Percentiles rank a stretch among this genome's conserved stretches.
Conservation (phyloP, 306 rosid species). For the Luffa acutangula region DNA sequence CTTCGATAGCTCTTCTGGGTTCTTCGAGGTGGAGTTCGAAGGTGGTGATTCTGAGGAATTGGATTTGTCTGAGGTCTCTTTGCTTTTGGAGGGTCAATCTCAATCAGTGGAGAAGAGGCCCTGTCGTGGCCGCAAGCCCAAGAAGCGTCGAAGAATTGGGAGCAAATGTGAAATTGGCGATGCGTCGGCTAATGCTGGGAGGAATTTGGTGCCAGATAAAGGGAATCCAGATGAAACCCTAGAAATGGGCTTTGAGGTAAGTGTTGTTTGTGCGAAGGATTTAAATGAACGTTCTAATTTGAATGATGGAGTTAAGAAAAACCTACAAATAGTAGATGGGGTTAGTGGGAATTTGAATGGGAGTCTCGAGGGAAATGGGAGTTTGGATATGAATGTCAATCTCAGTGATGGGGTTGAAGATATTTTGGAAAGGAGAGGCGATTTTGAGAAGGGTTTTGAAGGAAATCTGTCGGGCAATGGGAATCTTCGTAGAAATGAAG, state of each 20-base stretch:
- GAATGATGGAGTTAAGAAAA: constrained; percentile 20
- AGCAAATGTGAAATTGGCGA: constrained; percentile 13
- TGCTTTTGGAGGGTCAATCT: constrained; percentile 24
- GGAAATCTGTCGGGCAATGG: constrained; percentile 24
- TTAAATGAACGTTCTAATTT: constrained; percentile 15
- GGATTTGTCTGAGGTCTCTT: constrained; percentile 33
- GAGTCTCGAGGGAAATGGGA: constrained; percentile 8
- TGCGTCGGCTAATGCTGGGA: constrained; percentile 36
- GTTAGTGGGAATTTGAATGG: constrained; percentile 25
- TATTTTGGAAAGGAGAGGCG: constrained; percentile 17
- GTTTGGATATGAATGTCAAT: constrained; percentile 22
- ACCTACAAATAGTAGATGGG: constrained; percentile 17
- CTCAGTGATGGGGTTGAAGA: constrained; percentile 12
- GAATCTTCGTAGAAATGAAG: constrained; percentile 10
- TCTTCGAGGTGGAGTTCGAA: constrained; percentile 45
- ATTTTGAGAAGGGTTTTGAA: constrained; percentile 24
- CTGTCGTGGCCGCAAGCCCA: constrained; percentile 53
- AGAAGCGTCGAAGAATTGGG: constrained; percentile 48
- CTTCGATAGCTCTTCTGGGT: constrained; percentile 45
- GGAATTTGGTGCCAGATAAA: constrained; percentile 17
- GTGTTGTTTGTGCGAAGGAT: constrained; percentile 17
- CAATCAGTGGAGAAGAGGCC: constrained; percentile 18
- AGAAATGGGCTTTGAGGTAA: constrained; percentile 21
- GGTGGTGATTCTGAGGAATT: constrained; percentile 62
- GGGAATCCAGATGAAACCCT: constrained; percentile 24